Base-by-base conservation (phyloP, 176 grass and related monocot species). In the Oryza meyeriana region DNA sequence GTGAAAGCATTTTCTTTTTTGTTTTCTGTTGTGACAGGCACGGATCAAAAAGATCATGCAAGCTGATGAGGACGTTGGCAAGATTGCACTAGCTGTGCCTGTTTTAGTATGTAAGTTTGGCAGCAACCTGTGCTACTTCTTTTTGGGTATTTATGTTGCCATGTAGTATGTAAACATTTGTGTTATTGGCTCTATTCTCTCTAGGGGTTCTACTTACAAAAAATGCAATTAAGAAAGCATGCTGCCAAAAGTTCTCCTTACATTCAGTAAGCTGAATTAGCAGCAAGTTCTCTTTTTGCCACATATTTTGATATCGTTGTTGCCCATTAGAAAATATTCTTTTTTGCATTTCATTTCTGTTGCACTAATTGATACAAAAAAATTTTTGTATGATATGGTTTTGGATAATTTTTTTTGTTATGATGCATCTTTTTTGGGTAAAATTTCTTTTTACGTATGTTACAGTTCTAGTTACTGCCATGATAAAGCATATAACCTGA, bases 31-130 rank as follows among this genome's bases (percentile, higher is more conserved):
- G 22, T 87, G 63, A 62, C 61, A 96, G 97, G 85, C 97, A 35
- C 89, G 93, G 69, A 99, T 99, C 85, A 99, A 99, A 79, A 99
- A 99, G 87, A 99, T 99, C 73, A 99, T 99, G 97, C 93, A 99
- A 92, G 89, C 97, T 89, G 97, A 99, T 85, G 97, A 99, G 77
- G 97, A 99, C 17, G 93, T 99, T 63, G 93, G 97, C 58, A 99
- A 99, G 85, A 99, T 99, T 81, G 97, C 97, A 20, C 66, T 81
- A 47, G 97, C 97, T 55, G 97, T 99, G 76, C 97, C 97, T 88
- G 89, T 99, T 94, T 86, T 99, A 92, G 97, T 99, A 50, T 99
- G 97, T 99, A 90, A 92, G 97, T 90, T 78, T 16, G 2, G 10
- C 28, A 52, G 24, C 2, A 79, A 74, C 89, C 18, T n/a, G 68